Evolutionary conservation across 129 eudicot genomes (phyloP).

Genomic region (Calendula officinalis): DNA sequence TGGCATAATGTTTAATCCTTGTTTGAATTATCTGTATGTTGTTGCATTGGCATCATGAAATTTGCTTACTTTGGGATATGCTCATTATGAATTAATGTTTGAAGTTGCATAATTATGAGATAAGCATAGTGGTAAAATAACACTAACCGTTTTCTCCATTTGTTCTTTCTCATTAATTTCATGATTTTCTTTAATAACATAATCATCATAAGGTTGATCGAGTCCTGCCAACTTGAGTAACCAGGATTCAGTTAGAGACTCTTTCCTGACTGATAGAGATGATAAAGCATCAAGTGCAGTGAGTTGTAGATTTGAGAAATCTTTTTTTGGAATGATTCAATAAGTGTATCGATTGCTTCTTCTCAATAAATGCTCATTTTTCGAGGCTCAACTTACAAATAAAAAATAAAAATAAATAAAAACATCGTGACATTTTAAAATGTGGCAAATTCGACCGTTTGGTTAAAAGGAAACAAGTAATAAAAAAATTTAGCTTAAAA

Average conservation of each 20-base stretch:
- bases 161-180: constrained; percentile 31
- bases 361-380: constrained; percentile 92
- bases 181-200: constrained; percentile 41
- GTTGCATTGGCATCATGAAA: too few relatives aligned
- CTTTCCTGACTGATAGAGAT: constrained; percentile 63
- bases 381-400: constrained; percentile 57
- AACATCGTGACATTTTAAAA: background rate
- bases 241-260: constrained; percentile 65
- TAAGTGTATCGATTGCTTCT: constrained; percentile 68
- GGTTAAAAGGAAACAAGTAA: background rate
- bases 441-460: background rate
- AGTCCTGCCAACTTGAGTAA: constrained; percentile 75
- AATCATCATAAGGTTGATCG: constrained; percentile 51
- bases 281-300: constrained; percentile 58
- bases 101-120: too few relatives aligned
- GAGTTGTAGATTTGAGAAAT: constrained; percentile 67
- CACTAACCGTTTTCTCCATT: constrained; percentile 41
- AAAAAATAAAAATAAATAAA: background rate
- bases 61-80: too few relatives aligned
- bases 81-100: too few relatives aligned
- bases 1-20: too few relatives aligned
- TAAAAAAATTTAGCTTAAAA: too few relatives aligned
- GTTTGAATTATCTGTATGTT: too few relatives aligned
- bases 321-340: constrained; percentile 61
- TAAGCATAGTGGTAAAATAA: background rate